Base-by-base conservation (phyloP, 2,329 filamentous ascomycete species). In the Pestalotiopsis sp. region DNA sequence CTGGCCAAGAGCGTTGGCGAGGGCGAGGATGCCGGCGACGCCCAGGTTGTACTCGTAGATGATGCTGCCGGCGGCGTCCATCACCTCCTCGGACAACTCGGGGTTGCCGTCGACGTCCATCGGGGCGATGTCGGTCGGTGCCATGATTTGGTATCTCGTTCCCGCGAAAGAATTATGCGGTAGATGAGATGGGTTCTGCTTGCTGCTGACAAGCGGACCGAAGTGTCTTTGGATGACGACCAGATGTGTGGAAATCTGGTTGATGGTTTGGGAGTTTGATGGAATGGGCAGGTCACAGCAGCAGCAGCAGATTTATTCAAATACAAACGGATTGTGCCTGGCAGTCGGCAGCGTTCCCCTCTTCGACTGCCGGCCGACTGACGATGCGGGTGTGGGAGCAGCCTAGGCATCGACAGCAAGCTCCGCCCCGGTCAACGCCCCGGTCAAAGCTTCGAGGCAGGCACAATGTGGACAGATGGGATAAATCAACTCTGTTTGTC, bases 1-100 rank as follows among this genome's bases (percentile, higher is more conserved):
- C 59, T 36, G 27, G 12, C 58, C 64, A 58, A 66, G 52, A 27
- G 45, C 11, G 13, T 64, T 39, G 17, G 61, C 61, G n/a, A 64
- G 41, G 11, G 23, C 14, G n/a, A 49, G n/a, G 20, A 64, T 25
- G 12, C 6, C 27, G 11, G 9, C n/a, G 20, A 49, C 61, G 14
- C 38, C 20, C n/a, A 64, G n/a, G 36, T 64, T 49, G 39, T 52
- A 39, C 39, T 64, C 38, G 13, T 64, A 5, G 36, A 31, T 39
- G 25, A 64, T 27, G 7, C 17, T 14, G n/a, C 13, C 11, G 38
- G 38, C 61, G 38, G 52, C 20, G 17, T 64, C 39, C 38, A 64
- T 36, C 17, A 49, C 36, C 39, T 64, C 61, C 5, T 52, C 23
- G n/a, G 45, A 52, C 9, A 36, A 36, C 31, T 36, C 59, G 20